These are phyloP conservation scores for Botryotinia globosa DNA, from an alignment of 2,329 filamentous ascomycete genomes.

Conservation along the genomic window DNA sequence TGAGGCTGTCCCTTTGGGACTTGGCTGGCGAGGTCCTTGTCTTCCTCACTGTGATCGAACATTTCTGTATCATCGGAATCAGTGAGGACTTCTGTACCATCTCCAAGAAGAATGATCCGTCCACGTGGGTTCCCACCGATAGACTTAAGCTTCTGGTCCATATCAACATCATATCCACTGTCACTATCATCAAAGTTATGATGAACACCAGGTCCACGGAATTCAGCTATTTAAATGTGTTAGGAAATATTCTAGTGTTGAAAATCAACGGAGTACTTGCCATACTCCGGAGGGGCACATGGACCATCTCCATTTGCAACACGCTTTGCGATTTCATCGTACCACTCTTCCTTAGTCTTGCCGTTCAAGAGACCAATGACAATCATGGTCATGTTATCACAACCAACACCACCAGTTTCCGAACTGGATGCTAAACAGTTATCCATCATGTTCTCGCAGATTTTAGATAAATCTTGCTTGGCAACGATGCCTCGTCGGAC, in stretches of 20 bases:
- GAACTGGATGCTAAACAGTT: slow-evolving; percentile 98
- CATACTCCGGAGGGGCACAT: slow-evolving; percentile 98
- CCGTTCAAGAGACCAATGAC: slow-evolving; percentile 86
- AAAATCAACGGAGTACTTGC: slow-evolving; percentile 51
- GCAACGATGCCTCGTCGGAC: slow-evolving; percentile 93
- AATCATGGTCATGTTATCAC: slow-evolving; percentile 99
- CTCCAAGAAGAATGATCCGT: slow-evolving; percentile 89
- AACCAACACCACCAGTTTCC: slow-evolving; percentile 95
- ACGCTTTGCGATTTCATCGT: slow-evolving; percentile 88
- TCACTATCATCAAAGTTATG: slow-evolving; percentile 80
- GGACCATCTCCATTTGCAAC: slow-evolving; percentile 96
- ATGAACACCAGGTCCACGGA: slow-evolving; percentile 77
- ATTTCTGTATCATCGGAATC: slow-evolving; percentile 89
- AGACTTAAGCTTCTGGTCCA: slow-evolving; percentile 60
- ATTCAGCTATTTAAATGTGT: slow-evolving; percentile 61
- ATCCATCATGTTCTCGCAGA: slow-evolving; percentile 99
- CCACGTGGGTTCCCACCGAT: slow-evolving; percentile 71
- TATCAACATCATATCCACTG: slow-evolving; percentile 72
- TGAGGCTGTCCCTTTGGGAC: slow-evolving; percentile 60
- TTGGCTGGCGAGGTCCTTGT: slow-evolving; percentile 82
- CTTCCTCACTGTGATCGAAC: slow-evolving; percentile 85
- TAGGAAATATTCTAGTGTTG: slow-evolving; percentile 28
- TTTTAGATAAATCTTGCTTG: slow-evolving; percentile 90
- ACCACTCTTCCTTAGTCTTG: slow-evolving; percentile 96
- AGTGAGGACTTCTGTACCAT: slow-evolving; percentile 88